Evolutionary conservation across 441 rosid genomes (phyloP).

Genomic region (Pelargonium exstipulatum): DNA sequence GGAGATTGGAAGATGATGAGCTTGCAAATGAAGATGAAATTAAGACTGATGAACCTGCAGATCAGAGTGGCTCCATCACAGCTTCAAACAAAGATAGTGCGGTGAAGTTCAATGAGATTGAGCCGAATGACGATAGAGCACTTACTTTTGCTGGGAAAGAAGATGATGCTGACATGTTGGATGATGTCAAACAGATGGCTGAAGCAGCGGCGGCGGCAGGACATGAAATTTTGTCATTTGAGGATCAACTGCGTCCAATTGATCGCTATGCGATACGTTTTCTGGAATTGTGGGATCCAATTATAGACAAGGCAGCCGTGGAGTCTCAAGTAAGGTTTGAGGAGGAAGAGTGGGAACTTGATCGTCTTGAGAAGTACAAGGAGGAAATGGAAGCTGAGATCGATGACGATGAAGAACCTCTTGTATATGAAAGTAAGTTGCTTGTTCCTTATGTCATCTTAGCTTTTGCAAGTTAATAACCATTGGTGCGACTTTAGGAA

Average conservation of each 20-base stretch:
- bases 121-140: conserved; percentile 53
- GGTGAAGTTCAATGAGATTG: conserved; percentile 29
- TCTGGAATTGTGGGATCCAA: conserved; percentile 95
- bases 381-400: conserved; percentile 99
- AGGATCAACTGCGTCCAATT: conserved; percentile 87
- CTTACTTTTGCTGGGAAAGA: conserved; percentile 56
- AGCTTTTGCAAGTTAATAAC: not conserved
- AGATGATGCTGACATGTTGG: conserved; percentile 85
- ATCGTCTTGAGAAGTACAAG: conserved; percentile 88
- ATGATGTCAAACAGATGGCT: conserved; percentile 92
- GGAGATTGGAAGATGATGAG: conserved; percentile 92
- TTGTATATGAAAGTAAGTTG: conserved; percentile 91
- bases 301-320: conserved; percentile 65
- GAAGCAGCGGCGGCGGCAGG: conserved; percentile 95
- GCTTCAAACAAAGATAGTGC: conserved; percentile 38
- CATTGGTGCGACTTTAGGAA: not conserved
- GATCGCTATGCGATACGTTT: conserved; percentile 88
- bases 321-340: conserved; percentile 76
- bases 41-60: conserved; percentile 71
- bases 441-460: conserved; percentile 15
- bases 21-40: conserved; percentile 73
- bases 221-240: conserved; percentile 80
- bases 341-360: conserved; percentile 97
- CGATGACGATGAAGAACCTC: conserved; percentile 98
- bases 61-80: conserved; percentile 39